Percentiles rank a stretch among this genome's conserved stretches.
Evolutionary conservation across 2,329 filamentous ascomycete genomes (phyloP).

Genomic region (Camptophora hylomeconis): DNA sequence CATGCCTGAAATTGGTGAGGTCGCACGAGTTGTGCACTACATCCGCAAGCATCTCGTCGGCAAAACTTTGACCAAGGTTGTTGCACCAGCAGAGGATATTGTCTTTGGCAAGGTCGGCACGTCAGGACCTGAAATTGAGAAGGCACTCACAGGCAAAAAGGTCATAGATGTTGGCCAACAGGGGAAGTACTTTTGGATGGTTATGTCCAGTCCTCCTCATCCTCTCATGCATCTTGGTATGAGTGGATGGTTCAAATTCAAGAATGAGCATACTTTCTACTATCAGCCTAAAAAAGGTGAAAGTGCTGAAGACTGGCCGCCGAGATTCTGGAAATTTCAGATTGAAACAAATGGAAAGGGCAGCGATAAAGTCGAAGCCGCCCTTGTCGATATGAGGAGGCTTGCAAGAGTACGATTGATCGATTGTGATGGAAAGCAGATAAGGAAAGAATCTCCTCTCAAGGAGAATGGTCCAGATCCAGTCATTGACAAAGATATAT

Average conservation of each 20-base stretch:
- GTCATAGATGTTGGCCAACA: slow-evolving; percentile 63
- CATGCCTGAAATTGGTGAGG: slow-evolving; percentile 43
- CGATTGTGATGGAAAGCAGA: slow-evolving; percentile 62
- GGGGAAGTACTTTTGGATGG: slow-evolving; percentile 94
- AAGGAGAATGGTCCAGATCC: slow-evolving; percentile 92
- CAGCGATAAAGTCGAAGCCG: slow-evolving; percentile 49
- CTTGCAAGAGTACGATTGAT: slow-evolving; percentile 71
- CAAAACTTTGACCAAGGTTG: slow-evolving; percentile 59
- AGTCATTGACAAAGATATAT: slow-evolving; percentile 61
- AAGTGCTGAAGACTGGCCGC: slow-evolving; percentile 62
- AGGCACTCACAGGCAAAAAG: slow-evolving; percentile 61
- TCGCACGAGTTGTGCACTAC: slow-evolving; percentile 76
- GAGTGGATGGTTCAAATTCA: slow-evolving; percentile 78
- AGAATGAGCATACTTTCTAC: slow-evolving; percentile 68
- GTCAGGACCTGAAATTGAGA: slow-evolving; percentile 59
- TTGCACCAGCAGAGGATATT: slow-evolving; percentile 65
- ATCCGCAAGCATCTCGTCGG: slow-evolving; percentile 73
- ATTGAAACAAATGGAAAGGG: slow-evolving; percentile 46
- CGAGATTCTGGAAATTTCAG: slow-evolving; percentile 78
- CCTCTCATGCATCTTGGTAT: slow-evolving; percentile 77
- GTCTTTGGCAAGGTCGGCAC: slow-evolving; percentile 88
- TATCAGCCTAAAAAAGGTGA: slow-evolving; percentile 44
- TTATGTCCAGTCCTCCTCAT: slow-evolving; percentile 66
- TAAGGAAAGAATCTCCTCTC: slow-evolving; percentile 63
- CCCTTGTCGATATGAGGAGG: slow-evolving; percentile 73